phyloP scores from a whole-genome alignment of 2,329 filamentous ascomycete genomes.

The Botryosphaeria agaves region DNA sequence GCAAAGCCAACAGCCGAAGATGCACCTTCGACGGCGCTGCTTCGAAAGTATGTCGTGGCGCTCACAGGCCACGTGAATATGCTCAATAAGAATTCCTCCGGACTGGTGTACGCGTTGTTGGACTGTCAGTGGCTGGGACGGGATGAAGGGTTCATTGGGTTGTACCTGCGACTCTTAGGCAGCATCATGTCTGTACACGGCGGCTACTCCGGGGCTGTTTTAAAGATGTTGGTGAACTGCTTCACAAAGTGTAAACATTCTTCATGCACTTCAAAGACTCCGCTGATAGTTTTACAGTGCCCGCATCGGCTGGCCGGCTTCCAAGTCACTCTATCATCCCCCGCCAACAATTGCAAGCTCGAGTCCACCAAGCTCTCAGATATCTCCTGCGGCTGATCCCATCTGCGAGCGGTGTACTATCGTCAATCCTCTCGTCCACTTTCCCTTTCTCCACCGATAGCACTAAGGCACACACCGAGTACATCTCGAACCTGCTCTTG shows the following conservation, averaged over 20 bases:
- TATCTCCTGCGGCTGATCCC: conserved; percentile 70
- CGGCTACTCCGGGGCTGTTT: conserved; percentile 54
- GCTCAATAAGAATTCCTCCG: conserved; percentile 37
- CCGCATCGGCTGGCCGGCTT: conserved; percentile 33
- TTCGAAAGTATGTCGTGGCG: conserved; percentile 42
- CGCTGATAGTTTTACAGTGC: conserved; percentile 28
- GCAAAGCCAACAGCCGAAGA: conserved; percentile 29
- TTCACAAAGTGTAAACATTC: conserved; percentile 46
- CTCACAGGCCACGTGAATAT: conserved; percentile 37
- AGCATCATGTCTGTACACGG: conserved; percentile 68
- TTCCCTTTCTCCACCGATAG: conserved; percentile 67
- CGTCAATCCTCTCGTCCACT: conserved; percentile 45
- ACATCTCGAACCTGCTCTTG: conserved; percentile 67
- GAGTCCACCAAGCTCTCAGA: conserved; percentile 59
- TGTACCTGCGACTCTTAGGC: conserved; percentile 38
- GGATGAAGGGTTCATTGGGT: conserved; percentile 38
- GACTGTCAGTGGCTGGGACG: conserved; percentile 44
- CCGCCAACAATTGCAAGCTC: conserved; percentile 46
- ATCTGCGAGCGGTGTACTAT: conserved; percentile 53
- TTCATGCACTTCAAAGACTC: neutral
- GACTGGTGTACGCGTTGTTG: conserved; percentile 39
- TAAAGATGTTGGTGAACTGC: conserved; percentile 66
- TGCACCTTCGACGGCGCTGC: conserved; percentile 30
- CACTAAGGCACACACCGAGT: conserved; percentile 67
- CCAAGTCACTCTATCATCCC: conserved; percentile 39